A percentile compares a stretch with the other conserved stretches of the same genome.
phyloP scores from a whole-genome alignment of 1,284 basidiomycete genomes.

The Naganishia albida region DNA sequence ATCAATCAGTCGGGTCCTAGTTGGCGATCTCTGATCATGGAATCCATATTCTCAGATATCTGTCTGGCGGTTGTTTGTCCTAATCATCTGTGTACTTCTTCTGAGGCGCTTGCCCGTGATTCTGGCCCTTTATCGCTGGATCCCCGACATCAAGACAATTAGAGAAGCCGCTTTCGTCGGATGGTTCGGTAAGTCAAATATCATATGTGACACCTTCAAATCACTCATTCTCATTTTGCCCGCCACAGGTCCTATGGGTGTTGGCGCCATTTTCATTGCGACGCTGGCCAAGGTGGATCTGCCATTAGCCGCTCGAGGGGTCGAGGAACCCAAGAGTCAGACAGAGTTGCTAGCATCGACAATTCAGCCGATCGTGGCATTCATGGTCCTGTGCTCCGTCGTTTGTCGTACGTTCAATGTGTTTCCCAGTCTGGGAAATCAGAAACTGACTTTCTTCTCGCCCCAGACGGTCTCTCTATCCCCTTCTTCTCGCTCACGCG shows the following conservation, averaged over 20 bases:
- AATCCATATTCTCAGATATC: slow-evolving; percentile 56
- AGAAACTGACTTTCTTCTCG: neutral
- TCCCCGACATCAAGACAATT: slow-evolving; percentile 89
- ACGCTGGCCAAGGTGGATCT: slow-evolving; percentile 76
- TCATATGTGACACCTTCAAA: too few species aligned
- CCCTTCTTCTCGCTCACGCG: slow-evolving; percentile 87
- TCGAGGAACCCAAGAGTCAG: slow-evolving; percentile 58
- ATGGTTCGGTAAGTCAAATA: slow-evolving; percentile 69
- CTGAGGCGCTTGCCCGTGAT: slow-evolving; percentile 81
- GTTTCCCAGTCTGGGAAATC: too few species aligned
- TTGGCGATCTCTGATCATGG: neutral
- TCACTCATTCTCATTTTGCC: neutral
- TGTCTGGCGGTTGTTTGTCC: slow-evolving; percentile 78
- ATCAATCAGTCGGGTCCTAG: too few species aligned
- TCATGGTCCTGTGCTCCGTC: slow-evolving; percentile 86
- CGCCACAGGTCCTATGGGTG: slow-evolving; percentile 66
- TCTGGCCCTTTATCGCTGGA: slow-evolving; percentile 78
- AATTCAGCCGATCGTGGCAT: slow-evolving; percentile 86
- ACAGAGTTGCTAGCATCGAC: slow-evolving; percentile 67
- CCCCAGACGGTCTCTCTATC: slow-evolving; percentile 81
- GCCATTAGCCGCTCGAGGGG: slow-evolving; percentile 53
- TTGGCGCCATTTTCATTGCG: slow-evolving; percentile 85
- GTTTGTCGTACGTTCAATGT: slow-evolving; percentile 64
- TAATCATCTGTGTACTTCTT: slow-evolving; percentile 74
- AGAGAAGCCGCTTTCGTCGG: slow-evolving; percentile 77